Percentiles rank a stretch among this genome's conserved stretches.
Evolutionary conservation across 225 moss, liverwort and hornwort genomes (phyloP).

Genomic region (Neckera pumila): DNA sequence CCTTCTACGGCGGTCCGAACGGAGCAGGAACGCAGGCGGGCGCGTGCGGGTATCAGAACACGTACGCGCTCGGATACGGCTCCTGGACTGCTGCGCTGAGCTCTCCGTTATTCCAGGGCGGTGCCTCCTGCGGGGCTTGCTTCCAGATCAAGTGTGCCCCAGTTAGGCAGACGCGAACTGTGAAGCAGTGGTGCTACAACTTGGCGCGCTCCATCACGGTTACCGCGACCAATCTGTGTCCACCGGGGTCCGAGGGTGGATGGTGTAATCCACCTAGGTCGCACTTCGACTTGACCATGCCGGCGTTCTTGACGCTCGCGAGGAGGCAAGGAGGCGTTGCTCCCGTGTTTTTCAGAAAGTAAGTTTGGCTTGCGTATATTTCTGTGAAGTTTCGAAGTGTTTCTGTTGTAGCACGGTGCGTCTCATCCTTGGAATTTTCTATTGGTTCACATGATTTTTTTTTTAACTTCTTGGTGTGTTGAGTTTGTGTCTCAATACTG

Average conservation of each 20-base stretch:
- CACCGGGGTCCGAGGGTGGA: slow-evolving; percentile 10
- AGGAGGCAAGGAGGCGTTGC: slow-evolving; percentile 23
- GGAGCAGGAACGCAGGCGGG: slow-evolving; percentile 27
- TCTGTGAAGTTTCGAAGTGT: too few species aligned
- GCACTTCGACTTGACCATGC: slow-evolving; percentile 39
- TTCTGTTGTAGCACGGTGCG: not conserved
- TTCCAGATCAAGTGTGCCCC: slow-evolving; percentile 18
- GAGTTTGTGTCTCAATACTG: too few species aligned
- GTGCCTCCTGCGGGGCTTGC: slow-evolving; percentile 20
- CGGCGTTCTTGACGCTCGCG: slow-evolving; percentile 14
- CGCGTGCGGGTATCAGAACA: slow-evolving; percentile 28
- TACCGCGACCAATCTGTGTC: slow-evolving; percentile 39
- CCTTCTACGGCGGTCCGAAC: slow-evolving; percentile 9
- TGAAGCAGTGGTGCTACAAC: slow-evolving; percentile 17
- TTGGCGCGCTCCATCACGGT: not conserved
- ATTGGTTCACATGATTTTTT: too few species aligned
- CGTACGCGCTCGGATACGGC: slow-evolving; percentile 24
- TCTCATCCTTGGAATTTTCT: not conserved
- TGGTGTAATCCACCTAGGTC: slow-evolving; percentile 24
- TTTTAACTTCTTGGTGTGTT: not conserved
- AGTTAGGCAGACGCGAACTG: not conserved
- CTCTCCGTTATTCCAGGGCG: slow-evolving; percentile 4
- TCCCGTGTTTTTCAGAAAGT: slow-evolving; percentile 22
- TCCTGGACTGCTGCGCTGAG: slow-evolving; percentile 33
- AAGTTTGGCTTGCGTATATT: not conserved